Evolutionary conservation across 805 yeast species (phyloP).

Genomic region (Nakazawaea sp.): DNA sequence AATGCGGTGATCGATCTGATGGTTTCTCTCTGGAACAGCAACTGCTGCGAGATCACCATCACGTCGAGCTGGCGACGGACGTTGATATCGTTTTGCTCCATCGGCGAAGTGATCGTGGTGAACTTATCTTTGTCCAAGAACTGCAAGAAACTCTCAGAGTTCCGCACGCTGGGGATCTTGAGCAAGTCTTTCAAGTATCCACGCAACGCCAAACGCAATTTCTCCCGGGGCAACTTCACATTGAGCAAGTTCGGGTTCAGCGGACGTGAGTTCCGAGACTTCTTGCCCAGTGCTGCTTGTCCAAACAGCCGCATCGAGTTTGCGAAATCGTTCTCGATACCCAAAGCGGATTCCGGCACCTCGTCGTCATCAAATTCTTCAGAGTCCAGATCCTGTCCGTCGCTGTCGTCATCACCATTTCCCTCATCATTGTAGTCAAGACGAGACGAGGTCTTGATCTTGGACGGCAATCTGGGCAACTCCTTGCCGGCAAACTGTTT

Average conservation of each 20-base stretch:
- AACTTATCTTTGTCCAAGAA: slow-evolving; percentile 44
- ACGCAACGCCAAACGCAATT: slow-evolving; percentile 68
- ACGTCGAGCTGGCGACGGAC: slow-evolving; percentile 56
- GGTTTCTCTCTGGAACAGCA: slow-evolving; percentile 60
- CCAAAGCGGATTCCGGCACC: background rate
- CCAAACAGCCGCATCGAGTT: slow-evolving; percentile 2
- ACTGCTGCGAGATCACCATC: slow-evolving; percentile 50
- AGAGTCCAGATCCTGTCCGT: slow-evolving; percentile 3
- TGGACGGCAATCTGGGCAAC: slow-evolving; percentile 29
- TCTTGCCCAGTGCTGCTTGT: background rate
- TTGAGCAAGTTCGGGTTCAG: background rate
- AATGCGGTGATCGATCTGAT: slow-evolving; percentile 21
- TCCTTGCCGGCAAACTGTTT: slow-evolving; percentile 63
- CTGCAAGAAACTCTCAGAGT: slow-evolving; percentile 40
- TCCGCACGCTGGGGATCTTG: slow-evolving; percentile 47
- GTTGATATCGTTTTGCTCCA: slow-evolving; percentile 48
- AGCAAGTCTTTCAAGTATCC: slow-evolving; percentile 57
- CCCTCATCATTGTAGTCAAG: slow-evolving; percentile 11
- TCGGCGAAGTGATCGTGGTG: slow-evolving; percentile 23
- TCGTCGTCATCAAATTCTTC: slow-evolving; percentile 10
- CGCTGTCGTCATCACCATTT: slow-evolving; percentile 9
- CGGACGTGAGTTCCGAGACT: background rate
- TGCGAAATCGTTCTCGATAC: slow-evolving; percentile 8
- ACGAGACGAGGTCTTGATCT: slow-evolving; percentile 19
- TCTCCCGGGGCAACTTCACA: slow-evolving; percentile 55